Percentiles rank a stretch among this genome's conserved stretches.
Evolutionary conservation across 306 rosid genomes (phyloP).

Genomic region (Sechiopsis laciniata): DNA sequence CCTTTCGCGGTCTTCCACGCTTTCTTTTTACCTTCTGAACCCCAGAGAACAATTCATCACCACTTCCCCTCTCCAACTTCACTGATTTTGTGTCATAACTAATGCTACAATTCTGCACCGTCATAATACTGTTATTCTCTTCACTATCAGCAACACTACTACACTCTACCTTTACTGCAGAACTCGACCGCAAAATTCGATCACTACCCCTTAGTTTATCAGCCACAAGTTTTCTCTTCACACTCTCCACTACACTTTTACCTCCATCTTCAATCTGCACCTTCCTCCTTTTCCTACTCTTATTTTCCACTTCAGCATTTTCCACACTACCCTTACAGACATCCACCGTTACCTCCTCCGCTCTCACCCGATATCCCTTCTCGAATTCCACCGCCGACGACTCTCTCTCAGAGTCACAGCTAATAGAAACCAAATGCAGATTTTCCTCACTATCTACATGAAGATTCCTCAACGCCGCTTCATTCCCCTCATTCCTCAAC

Average conservation of each 20-base stretch:
- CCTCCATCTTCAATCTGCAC: slow-evolving; percentile 18
- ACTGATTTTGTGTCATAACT: slow-evolving; percentile 30
- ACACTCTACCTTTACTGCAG: slow-evolving; percentile 23
- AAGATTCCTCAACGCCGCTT: slow-evolving; percentile 21
- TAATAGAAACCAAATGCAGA: slow-evolving; percentile 21
- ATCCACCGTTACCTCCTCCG: slow-evolving; percentile 33
- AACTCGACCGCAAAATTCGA: slow-evolving; percentile 60
- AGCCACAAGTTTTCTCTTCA: slow-evolving; percentile 26
- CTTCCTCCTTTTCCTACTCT: slow-evolving; percentile 28
- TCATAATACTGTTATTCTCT: slow-evolving; percentile 27
- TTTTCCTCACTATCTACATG: slow-evolving; percentile 31
- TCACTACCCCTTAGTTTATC: slow-evolving; percentile 30
- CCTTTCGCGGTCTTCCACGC: slow-evolving; percentile 34
- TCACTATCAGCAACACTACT: slow-evolving; percentile 25
- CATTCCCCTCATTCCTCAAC: slow-evolving; percentile 23
- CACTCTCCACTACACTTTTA: slow-evolving; percentile 23
- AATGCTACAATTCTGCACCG: slow-evolving; percentile 21
- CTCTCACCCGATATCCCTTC: slow-evolving; percentile 27
- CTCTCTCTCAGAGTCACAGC: slow-evolving; percentile 23
- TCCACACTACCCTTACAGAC: slow-evolving; percentile 25
- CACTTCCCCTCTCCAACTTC: slow-evolving; percentile 27
- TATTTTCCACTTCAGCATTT: slow-evolving; percentile 32
- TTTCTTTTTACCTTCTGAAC: slow-evolving; percentile 17
- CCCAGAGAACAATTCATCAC: background rate
- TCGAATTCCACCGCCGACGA: slow-evolving; percentile 15